Evolutionary conservation across 2,329 filamentous ascomycete species (phyloP).

Genomic region (Grosmannia serpens): DNA sequence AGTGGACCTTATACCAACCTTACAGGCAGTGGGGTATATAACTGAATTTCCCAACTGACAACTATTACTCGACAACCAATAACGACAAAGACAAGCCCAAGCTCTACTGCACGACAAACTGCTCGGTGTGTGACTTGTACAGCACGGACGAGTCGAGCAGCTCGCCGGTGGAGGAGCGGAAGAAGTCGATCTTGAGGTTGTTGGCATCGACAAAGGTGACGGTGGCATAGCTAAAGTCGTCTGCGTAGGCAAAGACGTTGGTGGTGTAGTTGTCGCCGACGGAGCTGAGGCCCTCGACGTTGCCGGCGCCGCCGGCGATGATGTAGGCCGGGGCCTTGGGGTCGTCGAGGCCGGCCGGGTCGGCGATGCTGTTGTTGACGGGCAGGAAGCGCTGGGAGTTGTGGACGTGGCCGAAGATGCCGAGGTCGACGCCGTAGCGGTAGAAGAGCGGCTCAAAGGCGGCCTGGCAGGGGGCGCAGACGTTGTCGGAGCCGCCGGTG

Average conservation of each 20-base stretch:
- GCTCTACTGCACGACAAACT: constrained; percentile 30
- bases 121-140: constrained; percentile 33
- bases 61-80: no score
- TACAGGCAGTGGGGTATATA: no score
- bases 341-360: constrained; percentile 26
- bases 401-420: constrained; percentile 46
- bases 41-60: no score
- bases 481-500: constrained; percentile 16
- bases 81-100: no score
- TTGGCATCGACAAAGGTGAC: constrained; percentile 33
- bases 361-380: constrained; percentile 22
- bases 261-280: constrained; percentile 29
- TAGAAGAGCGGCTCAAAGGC: constrained; percentile 44
- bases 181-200: constrained; percentile 38
- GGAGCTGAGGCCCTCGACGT: constrained; percentile 37
- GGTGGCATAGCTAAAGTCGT: constrained; percentile 40
- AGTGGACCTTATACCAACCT: no score
- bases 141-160: constrained; percentile 34
- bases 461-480: constrained; percentile 33
- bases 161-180: constrained; percentile 33
- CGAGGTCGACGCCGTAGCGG: constrained; percentile 45
- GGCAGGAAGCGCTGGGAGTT: constrained; percentile 43
- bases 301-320: constrained; percentile 42
- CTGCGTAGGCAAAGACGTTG: constrained; percentile 37
- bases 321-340: constrained; percentile 39